Base-by-base conservation (phyloP, 352 stramenopile genomes). In the Globisporangium nodosum region DNA sequence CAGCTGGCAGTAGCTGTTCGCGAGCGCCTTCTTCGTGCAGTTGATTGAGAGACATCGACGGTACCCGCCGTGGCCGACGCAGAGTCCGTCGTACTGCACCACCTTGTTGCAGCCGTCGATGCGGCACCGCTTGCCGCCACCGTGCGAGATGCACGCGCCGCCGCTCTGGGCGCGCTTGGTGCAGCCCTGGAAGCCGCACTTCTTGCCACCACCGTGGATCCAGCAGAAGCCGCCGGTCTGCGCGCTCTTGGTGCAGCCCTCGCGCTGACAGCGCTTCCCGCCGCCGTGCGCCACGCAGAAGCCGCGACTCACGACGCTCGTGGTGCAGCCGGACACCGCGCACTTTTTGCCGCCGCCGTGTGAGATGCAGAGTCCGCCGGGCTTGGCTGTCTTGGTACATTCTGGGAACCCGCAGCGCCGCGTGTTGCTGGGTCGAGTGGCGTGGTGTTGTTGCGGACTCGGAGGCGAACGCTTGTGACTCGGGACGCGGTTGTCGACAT, bases 301-400 rank as follows among this genome's bases (percentile, higher is more conserved):
- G 21, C 73, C 73, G 49, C 70, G 64, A 35, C 70, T 78, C 52
- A 78, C 70, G 43, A 75, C 65, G 61, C 67, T 75, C 8, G 70
- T 78, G 2, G 67, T 71, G 56, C 70, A 78, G 40, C 55, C 52
- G 30, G 70, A 42, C 4, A 78, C 68, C 1, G 64, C 58, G 42
- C 70, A 78, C 56, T 78, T 78, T 60, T 88, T 88, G 57, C 78
- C 78, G 40, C 78, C 78, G 47, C 78, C 78, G 54, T 88, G 78
- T 8, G 78, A 73, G 50, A 88, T 88, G 65, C 78, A 88, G 43
- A 81, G 87, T 33, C 78, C 78, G 48, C 70, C 70, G 13, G 68
- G 67, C 35, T 78, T 78, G 33, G 70, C 67, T 3, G 70, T 75
- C 64, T 71, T 71, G 51, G 35, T 48, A 51, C 70, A 78, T 40